A percentile compares a stretch with the other conserved stretches of the same genome.
These are phyloP conservation scores for Thielaviopsis ethacetica DNA, from an alignment of 2,329 filamentous ascomycete species.

Conservation along the genomic window DNA sequence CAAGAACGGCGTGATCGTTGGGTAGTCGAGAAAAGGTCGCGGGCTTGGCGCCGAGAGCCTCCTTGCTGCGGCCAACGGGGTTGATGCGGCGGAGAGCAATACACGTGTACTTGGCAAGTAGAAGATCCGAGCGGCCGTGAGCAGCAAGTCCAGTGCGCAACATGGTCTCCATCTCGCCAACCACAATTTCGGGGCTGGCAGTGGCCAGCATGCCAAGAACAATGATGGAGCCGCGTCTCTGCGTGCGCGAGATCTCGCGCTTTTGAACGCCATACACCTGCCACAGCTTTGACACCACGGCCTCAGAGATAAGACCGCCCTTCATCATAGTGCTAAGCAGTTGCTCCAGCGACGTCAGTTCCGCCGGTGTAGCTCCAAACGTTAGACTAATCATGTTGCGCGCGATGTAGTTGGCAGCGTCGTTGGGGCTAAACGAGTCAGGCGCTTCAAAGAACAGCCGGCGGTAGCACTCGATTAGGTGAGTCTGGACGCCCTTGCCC, in stretches of 20 bases:
- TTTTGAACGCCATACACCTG: constrained; percentile 92
- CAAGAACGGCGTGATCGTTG: constrained; percentile 81
- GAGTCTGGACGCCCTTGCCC: constrained; percentile 91
- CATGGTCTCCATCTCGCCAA: constrained; percentile 91
- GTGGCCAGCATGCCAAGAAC: constrained; percentile 92
- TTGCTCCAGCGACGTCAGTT: constrained; percentile 89
- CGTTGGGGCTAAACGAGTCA: constrained; percentile 70
- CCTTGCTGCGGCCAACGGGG: constrained; percentile 53
- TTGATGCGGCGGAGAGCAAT: constrained; percentile 85
- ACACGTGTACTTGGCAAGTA: constrained; percentile 88
- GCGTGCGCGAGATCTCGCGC: constrained; percentile 79
- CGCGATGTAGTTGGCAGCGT: constrained; percentile 87
- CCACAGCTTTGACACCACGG: constrained; percentile 86
- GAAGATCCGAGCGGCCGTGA: constrained; percentile 66
- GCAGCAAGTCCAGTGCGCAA: constrained; percentile 73
- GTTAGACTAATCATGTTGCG: constrained; percentile 98
- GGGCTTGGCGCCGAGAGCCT: constrained; percentile 46
- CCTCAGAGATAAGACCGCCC: constrained; percentile 66
- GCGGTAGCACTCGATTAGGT: constrained; percentile 93
- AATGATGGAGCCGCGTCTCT: constrained; percentile 85
- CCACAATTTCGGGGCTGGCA: constrained; percentile 80
- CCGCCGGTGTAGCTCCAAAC: constrained; percentile 85
- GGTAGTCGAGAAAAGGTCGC: constrained; percentile 60
- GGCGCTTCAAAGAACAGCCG: constrained; percentile 92
- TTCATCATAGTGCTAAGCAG: constrained; percentile 97